A percentile compares a stretch with the other conserved stretches of the same genome.
Conservation (phyloP, 805 yeast species). For the Ogataea polymorpha region DNA sequence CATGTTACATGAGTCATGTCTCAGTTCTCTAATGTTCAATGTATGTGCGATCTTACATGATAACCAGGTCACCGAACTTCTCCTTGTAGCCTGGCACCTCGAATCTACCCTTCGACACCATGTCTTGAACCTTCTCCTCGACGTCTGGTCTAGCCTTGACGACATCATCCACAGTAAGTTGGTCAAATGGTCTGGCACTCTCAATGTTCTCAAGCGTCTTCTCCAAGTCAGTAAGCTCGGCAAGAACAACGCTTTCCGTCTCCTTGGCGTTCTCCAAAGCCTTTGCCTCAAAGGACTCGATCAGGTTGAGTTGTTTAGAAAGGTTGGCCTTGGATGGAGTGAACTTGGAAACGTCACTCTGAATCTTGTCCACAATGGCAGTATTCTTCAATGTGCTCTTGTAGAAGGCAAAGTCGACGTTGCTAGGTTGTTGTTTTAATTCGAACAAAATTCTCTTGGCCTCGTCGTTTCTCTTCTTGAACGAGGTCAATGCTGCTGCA, state of each 20-base stretch:
- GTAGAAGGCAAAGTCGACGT: conserved; percentile 81
- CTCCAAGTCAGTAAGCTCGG: conserved; percentile 81
- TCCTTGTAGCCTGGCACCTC: conserved; percentile 98
- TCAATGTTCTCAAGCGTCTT: conserved; percentile 91
- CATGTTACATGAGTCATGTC: conserved; percentile 6
- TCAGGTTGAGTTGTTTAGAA: conserved; percentile 84
- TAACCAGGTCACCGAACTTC: conserved; percentile 95
- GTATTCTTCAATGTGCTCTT: conserved; percentile 77
- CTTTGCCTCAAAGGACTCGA: conserved; percentile 90
- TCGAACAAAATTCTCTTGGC: conserved; percentile 80
- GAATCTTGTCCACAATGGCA: conserved; percentile 74
- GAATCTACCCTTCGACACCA: conserved; percentile 97
- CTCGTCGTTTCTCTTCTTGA: conserved; percentile 98
- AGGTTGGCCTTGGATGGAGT: conserved; percentile 84
- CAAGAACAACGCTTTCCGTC: conserved; percentile 84
- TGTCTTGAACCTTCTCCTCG: conserved; percentile 90
- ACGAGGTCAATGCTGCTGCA: conserved; percentile 80
- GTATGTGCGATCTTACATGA: conserved; percentile 54
- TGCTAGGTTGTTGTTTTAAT: conserved; percentile 67
- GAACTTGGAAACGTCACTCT: conserved; percentile 70
- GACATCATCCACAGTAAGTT: conserved; percentile 93
- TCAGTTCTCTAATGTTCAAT: conserved; percentile 7
- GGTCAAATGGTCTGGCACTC: conserved; percentile 95
- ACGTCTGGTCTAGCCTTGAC: conserved; percentile 96
- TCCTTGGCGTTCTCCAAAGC: conserved; percentile 93